These are phyloP conservation scores for Penicillium cataractarum DNA, from an alignment of 495 filamentous ascomycete species.

Conservation along the genomic window DNA sequence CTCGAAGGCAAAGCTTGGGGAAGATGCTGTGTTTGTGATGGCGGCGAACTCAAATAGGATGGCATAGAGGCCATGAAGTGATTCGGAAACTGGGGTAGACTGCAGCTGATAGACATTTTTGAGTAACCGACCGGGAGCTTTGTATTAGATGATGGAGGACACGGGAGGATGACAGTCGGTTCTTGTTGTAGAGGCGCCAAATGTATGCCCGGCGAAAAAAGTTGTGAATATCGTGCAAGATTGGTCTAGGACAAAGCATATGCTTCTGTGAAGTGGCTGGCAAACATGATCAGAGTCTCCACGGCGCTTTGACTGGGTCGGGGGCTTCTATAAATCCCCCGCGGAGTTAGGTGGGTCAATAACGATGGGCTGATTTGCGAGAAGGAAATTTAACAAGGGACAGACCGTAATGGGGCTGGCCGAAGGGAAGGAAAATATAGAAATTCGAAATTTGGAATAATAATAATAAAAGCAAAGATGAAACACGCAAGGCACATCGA, in stretches of 20 bases:
- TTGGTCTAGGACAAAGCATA: neutral
- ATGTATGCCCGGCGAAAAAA: neutral
- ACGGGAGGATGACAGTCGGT: neutral
- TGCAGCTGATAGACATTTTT: constrained; percentile 13
- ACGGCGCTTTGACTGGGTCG: neutral
- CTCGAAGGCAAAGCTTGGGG: neutral
- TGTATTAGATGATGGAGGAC: neutral
- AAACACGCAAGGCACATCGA: constrained; percentile 3
- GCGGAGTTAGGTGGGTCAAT: constrained; percentile 6
- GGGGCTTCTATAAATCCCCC: constrained; percentile 16
- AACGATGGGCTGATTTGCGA: constrained; percentile 12
- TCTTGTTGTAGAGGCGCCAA: neutral
- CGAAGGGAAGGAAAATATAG: neutral
- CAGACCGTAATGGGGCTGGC: neutral
- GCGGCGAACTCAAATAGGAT: constrained; percentile 2
- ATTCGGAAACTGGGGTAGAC: constrained; percentile 9
- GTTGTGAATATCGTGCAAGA: neutral
- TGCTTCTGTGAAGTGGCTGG: neutral
- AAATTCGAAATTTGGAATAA: neutral
- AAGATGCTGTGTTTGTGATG: neutral
- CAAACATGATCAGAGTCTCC: neutral
- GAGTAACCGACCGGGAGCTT: neutral
- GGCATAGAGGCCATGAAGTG: constrained; percentile 6
- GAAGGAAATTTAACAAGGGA: constrained; percentile 12
- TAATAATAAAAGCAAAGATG: neutral